phyloP scores from a whole-genome alignment of 1,284 basidiomycete species.

The Mrakiaceae sp. region DNA sequence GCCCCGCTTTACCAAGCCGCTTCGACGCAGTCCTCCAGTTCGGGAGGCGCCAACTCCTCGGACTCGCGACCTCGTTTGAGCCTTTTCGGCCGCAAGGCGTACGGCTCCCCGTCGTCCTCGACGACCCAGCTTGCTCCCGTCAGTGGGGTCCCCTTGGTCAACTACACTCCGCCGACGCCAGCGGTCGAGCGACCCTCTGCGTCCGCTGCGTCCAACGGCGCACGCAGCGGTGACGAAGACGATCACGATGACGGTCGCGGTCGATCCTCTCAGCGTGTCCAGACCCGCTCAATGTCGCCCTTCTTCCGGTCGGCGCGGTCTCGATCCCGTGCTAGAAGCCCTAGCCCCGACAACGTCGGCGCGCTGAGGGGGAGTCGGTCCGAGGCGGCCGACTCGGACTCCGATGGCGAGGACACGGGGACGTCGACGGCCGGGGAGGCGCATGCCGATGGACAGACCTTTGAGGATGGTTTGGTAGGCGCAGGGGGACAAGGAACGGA shows the following conservation, averaged over 20 bases:
- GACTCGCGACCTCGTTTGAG: slow-evolving; percentile 1
- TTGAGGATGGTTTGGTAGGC: not conserved
- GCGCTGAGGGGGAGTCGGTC: slow-evolving; percentile 3
- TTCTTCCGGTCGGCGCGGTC: slow-evolving; percentile 13
- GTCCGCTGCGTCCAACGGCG: not conserved
- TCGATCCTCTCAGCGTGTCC: not conserved
- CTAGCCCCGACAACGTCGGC: slow-evolving; percentile 5
- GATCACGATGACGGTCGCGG: slow-evolving; percentile 8
- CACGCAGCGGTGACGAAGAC: not conserved
- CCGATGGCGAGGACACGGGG: slow-evolving; percentile 3
- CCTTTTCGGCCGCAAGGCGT: slow-evolving; percentile 8
- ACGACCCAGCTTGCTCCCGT: not conserved
- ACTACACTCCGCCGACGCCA: slow-evolving; percentile 4
- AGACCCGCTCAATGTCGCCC: slow-evolving; percentile 16
- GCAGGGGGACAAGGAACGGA: slow-evolving; percentile 9
- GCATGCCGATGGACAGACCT: slow-evolving; percentile 28
- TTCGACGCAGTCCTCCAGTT: not conserved
- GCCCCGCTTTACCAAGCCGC: too few relatives aligned
- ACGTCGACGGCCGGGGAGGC: slow-evolving; percentile 31
- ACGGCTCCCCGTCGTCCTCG: not conserved
- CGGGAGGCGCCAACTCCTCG: not conserved
- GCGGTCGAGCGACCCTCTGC: not conserved
- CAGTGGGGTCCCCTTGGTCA: not conserved
- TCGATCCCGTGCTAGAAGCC: slow-evolving; percentile 7
- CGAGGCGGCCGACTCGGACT: slow-evolving; percentile 14